These are phyloP conservation scores for Arabidopsis hybrid DNA, from an alignment of 441 rosid species.

Conservation along the genomic window DNA sequence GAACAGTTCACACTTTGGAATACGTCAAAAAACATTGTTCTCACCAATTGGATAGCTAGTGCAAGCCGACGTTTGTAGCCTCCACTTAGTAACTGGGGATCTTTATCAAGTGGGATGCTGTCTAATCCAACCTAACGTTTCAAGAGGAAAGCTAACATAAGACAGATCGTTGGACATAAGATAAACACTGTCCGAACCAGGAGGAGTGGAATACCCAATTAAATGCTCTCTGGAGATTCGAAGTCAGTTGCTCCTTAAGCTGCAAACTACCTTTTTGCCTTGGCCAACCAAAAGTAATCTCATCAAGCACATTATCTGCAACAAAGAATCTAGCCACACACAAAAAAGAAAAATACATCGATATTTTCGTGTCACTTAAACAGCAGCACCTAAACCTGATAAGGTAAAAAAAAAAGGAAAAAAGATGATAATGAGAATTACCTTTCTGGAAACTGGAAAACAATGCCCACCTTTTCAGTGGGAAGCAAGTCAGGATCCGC, in stretches of 20 bases:
- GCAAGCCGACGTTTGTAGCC: constrained; percentile 97
- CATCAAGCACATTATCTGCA: constrained; percentile 87
- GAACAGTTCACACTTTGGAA: constrained; percentile 8
- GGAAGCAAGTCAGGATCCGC: constrained; percentile 55
- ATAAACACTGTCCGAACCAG: constrained; percentile 17
- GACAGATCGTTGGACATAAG: constrained; percentile 24
- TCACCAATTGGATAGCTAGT: constrained; percentile 87
- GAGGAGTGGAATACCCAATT: constrained; percentile 65
- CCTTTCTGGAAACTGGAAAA: constrained; percentile 96
- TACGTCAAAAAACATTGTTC: constrained; percentile 29
- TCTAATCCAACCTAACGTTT: constrained; percentile 81
- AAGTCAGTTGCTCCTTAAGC: constrained; percentile 67
- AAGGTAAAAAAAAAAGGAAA: constrained; percentile 14
- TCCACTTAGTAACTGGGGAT: constrained; percentile 91
- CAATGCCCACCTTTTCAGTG: constrained; percentile 86
- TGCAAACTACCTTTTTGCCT: constrained; percentile 72
- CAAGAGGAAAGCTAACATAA: constrained; percentile 19
- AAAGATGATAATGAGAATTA: constrained; percentile 36
- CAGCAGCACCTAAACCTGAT: constrained; percentile 10
- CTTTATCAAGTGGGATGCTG: constrained; percentile 79
- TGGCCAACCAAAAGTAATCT: constrained; percentile 93
- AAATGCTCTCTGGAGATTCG: constrained; percentile 86
- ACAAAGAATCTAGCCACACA: constrained; percentile 70
- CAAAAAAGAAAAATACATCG: not conserved
- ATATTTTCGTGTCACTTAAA: not conserved